Evolutionary conservation across 331 rosid genomes (phyloP), one percentile per base, ranked within the genome.

Genomic region (Quercus lobata): DNA sequence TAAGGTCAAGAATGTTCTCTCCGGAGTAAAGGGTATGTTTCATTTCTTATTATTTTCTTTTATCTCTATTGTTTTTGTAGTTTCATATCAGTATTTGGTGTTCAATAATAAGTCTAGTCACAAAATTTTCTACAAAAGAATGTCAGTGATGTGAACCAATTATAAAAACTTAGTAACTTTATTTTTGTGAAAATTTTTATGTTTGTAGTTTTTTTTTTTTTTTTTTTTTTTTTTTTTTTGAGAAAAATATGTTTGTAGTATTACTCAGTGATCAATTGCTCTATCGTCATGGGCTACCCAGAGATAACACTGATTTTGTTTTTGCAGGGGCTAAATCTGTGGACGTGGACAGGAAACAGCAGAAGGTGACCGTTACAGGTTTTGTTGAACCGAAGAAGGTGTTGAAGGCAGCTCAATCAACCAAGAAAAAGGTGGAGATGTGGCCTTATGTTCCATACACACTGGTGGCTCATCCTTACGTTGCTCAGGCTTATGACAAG

Each of bases 371-470:
- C 1, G 99, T 95, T 63, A 95, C 91, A 0, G 99, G 99, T 0
- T 91, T 83, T 54, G 94, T 95, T 18, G 99, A 95, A n/a, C 34
- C 97, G 22, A 95, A 93, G 94, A 95, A 95, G 72, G 99, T 95
- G 84, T 77, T 95, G 86, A 86, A 92, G 74, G 99, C 99, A 24
- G 99, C 99, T 30, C 86, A 91, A 76, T 83, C 96, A 7, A 95
- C 99, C 0, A 95, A 88, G 91, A 95, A 95, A 88, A 95, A 95
- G 88, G 97, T 90, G 7, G 99, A 95, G 77, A 54, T 91, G 35
- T 95, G 99, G 99, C 99, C 99, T 3, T 95, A 95, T 76, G 97
- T 95, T 30, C 97, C 98, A 1, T 91, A 89, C 85, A 80, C 78
- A 21, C 75, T 87, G 87, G 97, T 90, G 81, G 91, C 98, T 35